Base-by-base conservation (phyloP, 176 grass and related monocot species). In the Carex cristatella region DNA sequence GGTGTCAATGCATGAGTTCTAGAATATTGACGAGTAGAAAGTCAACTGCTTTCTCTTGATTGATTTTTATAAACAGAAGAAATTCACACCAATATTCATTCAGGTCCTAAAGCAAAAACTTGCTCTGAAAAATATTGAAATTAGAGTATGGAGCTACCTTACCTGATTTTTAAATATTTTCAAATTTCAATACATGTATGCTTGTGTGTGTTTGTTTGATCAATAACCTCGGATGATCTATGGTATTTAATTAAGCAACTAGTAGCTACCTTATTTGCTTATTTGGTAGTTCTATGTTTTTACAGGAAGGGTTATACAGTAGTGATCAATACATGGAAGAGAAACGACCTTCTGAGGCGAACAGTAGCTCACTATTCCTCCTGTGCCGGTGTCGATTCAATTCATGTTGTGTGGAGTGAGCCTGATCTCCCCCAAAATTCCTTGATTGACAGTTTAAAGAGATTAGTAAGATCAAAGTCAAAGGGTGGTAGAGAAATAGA, bases 391-490 rank as follows among this genome's bases (percentile, higher is more conserved):
- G 96, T 92, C 0, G 79, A 92, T 72, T 84, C 90, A 16, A 88
- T 99, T 83, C 91, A 87, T 81, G 30, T 99, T 37, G 93, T 95
- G 19, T 99, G 96, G 96, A 99, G 96, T 69, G 93, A 99, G 79
- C 93, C 91, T 8, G 75, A 84, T 78, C 86, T 69, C 15, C 93
- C 96, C 32, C 68, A 91, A 1, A 86, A 92, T 53, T 54, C 57
- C 15, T 71, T 99, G 30, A 87, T 67, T 61, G 58, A 54, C 12
- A 55, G 79, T 61, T 23, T 89, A 65, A 86, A 57, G 13, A 82
- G 60, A 64, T 33, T 77, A 33, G 82, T 46, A 31, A 71, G 55
- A 80, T 51, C 66, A 30, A 82, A 65, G 15, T 79, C 86, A 63
- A 76, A 84, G 78, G 61, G 60, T 28, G 81, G 65, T 79, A 80